Evolutionary conservation across 2,329 filamentous ascomycete species (phyloP), one percentile per base, ranked within the genome.

Genomic region (Didymella lethalis): DNA sequence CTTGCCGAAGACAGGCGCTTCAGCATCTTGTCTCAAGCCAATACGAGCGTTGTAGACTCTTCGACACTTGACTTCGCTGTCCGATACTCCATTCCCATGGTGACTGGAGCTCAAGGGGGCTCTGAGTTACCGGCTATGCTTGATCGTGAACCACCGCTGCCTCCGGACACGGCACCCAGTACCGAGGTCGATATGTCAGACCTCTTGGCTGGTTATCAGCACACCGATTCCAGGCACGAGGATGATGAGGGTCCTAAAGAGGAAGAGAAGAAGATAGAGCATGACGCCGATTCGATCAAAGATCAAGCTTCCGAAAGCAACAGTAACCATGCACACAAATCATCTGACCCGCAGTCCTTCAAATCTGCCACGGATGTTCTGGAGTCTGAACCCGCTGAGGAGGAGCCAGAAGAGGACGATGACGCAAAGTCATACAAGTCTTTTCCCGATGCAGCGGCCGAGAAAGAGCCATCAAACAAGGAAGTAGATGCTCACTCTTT

Each of bases 151-250:
- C 29, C 49, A 8, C 54, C 46, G 16, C 49, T 46, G 44, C 36
- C 56, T 34, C 34, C 51, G 7, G 67, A 64, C 31, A 56, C 58
- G 23, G 66, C 49, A 25, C 55, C 50, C 14, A 69, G 58, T 32
- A 74, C 67, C 14, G 73, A 73, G 31, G 71, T 73, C 46, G 72
- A 71, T 11, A 72, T 76, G 66, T 72, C 72, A 12, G 71, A 74
- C 51, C 58, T 76, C 7, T 45, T 75, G 36, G 69, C 66, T 28
- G 70, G 64, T n/a, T 75, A 74, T 48, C 67, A 73, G 50, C 67
- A 72, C 32, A 69, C 62, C 5, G 68, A 73, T 25, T 66, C 65
- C 8, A 68, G 70, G 51, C 64, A 65, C 23, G 67, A 62, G 12
- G 60, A 50, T 14, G 63, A 59, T 7, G 54, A 43, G 7, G 40